These are phyloP conservation scores for Penicillium arizonense DNA, from an alignment of 495 filamentous ascomycete species.

Conservation along the genomic window DNA sequence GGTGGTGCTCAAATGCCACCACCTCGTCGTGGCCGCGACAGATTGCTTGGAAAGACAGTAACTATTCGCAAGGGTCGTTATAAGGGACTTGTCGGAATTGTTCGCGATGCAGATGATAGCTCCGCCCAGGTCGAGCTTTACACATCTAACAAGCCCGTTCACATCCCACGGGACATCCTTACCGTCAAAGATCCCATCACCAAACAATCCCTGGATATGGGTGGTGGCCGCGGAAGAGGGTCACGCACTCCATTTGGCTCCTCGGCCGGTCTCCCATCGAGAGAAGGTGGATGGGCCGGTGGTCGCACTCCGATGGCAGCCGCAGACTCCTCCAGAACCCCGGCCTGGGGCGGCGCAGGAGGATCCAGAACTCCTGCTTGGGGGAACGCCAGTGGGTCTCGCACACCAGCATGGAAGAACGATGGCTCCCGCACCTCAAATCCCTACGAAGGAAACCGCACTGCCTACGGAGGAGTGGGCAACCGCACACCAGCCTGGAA, in stretches of 20 bases:
- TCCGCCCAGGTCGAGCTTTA: conserved; percentile 89
- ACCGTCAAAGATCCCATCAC: conserved; percentile 78
- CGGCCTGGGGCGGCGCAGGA: conserved; percentile 60
- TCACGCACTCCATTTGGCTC: conserved; percentile 51
- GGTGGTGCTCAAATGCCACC: conserved; percentile 62
- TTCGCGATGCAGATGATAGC: conserved; percentile 85
- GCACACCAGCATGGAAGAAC: conserved; percentile 76
- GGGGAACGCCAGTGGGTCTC: conserved; percentile 53
- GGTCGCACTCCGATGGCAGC: conserved; percentile 67
- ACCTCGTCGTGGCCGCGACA: conserved; percentile 77
- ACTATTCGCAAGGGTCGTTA: conserved; percentile 77
- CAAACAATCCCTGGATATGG: conserved; percentile 70
- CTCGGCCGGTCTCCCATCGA: conserved; percentile 35
- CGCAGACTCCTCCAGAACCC: conserved; percentile 61
- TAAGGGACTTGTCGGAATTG: conserved; percentile 92
- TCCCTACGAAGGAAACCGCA: conserved; percentile 77
- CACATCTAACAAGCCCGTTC: conserved; percentile 83
- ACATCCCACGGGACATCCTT: conserved; percentile 72
- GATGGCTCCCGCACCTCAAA: conserved; percentile 74
- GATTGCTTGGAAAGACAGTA: conserved; percentile 87
- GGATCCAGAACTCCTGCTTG: conserved; percentile 54
- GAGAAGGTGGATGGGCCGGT: conserved; percentile 47
- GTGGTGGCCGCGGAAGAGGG: conserved; percentile 52
- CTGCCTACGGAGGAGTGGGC: conserved; percentile 59
- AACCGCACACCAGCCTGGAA: conserved; percentile 56